Base-by-base conservation (phyloP, 192 early-diverging fungal genomes). In the Linnemannia schmuckeri region DNA sequence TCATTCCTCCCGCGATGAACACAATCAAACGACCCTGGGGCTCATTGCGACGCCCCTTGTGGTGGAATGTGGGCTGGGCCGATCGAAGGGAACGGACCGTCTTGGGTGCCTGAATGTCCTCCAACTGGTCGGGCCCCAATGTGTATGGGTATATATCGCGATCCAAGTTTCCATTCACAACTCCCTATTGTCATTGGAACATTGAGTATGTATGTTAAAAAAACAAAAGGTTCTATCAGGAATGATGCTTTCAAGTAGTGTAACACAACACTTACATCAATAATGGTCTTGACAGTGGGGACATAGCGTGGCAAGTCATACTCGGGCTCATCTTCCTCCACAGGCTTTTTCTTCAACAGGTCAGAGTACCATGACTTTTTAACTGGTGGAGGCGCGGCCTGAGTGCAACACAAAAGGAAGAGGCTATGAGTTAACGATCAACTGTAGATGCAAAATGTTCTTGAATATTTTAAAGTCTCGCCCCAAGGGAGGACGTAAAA, bases 301-400 rank as follows among this genome's bases (percentile, higher is more conserved):
- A 92, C 88, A 85, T 95, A 97, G 54, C 97, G 91, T 46, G 92
- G 93, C 70, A 97, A 83, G 63, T 96, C 96, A 74, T 94, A 97
- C 44, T 93, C 90, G 13, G 91, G 80, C 27, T 94, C 91, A 10
- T 94, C 90, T 37, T 89, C 90, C 38, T 91, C 61, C 8, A 87
- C 72, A 20, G 85, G 78, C 66, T 87, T 87, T 30, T 87, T 87
- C 55, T 87, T 87, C 71, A 87, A 46, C 33, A 81, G 52, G 0
- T 87, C 85, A 22, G 85, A 40, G 30, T 78, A 73, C 61, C 75
- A 87, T 76, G 75, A 87, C 47, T 87, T 87, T 54, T 87, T 87
- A 0, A 76, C 54, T 35, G 85, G 85, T 7, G 85, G 85, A 22
- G 85, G 85, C 18, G 85, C 85, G 6, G 85, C 82, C 81, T 82